Evolutionary conservation across 2,329 filamentous ascomycete species (phyloP), one percentile per base, ranked within the genome.

Genomic region (Ceratocystis huliohia): DNA sequence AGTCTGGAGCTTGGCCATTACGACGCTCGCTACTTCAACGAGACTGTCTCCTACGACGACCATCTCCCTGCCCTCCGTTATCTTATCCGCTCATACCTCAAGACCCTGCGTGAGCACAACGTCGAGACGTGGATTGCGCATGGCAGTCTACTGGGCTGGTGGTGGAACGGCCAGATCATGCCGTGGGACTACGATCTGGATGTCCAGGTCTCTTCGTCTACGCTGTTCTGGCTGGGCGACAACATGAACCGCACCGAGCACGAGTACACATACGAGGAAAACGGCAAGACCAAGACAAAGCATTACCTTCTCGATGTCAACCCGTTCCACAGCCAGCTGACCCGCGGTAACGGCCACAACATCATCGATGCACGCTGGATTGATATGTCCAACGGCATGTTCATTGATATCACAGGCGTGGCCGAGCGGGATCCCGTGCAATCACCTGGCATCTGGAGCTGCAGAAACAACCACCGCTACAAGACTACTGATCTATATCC

Each of bases 151-250:
- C 78, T 95, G 25, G 90, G 89, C 13, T 95, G 90, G 90, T 94
- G 88, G 88, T 95, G 90, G 90, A 93, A 91, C 73, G 82, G 79
- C 53, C 76, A 84, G 75, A 85, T 89, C 73, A 84, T 92, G 77
- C 88, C 89, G 0, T 92, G 89, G 89, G 89, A 94, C 74, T 88
- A 85, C 78, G 90, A 95, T 74, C 78, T 94, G 59, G 90, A 95
- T 74, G 88, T 89, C 0, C 90, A 94, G 75, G 85, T 94, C 33
- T 84, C 85, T 20, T 82, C 81, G 66, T 77, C 79, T 41, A 91
- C 89, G 0, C 79, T 94, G 59, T 74, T 78, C 45, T 84, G 84
- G 74, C 78, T 94, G 30, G 88, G 80, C 41, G 76, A 83, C 66
- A 77, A 84, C 69, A 80, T 85, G 74, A 94, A 94, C 76, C 82